These are phyloP conservation scores for Acer campestre DNA, from an alignment of 345 rosid species.

Conservation along the genomic window DNA sequence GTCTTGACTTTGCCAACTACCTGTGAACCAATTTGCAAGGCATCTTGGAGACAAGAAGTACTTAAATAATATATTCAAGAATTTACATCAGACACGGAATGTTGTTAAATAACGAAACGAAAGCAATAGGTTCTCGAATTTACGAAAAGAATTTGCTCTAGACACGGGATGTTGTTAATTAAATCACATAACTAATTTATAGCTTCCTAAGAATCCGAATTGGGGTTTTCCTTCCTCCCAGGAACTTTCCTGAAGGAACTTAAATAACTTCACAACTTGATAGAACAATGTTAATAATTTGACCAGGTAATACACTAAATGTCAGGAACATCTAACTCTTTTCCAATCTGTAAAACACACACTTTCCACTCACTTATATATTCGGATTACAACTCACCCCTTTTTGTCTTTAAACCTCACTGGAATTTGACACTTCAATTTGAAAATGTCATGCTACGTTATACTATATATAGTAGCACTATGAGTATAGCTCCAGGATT, in stretches of 20 bases:
- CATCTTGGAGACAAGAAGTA: not conserved
- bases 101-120: too few relatives aligned
- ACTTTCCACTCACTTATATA: constrained; percentile 11
- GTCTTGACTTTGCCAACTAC: not conserved
- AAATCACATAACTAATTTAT: not conserved
- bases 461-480: not conserved
- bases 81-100: too few relatives aligned
- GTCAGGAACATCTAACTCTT: constrained; percentile 20
- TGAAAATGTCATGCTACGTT: too few relatives aligned
- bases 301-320: constrained; percentile 18
- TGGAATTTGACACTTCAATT: not conserved
- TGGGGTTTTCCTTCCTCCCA: not conserved
- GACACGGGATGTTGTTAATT: too few relatives aligned
- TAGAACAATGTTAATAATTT: constrained; percentile 8
- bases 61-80: not conserved
- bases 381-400: constrained; percentile 10
- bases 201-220: constrained; percentile 10
- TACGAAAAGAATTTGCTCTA: too few relatives aligned
- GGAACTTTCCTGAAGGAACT: not conserved
- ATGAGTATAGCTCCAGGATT: not conserved
- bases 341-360: constrained; percentile 21
- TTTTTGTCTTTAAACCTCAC: not conserved
- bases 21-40: not conserved
- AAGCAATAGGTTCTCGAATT: too few relatives aligned
- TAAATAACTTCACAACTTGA: not conserved